Evolutionary conservation across 2,329 filamentous ascomycete species (phyloP).

Genomic region (Hypoxylon sp.): DNA sequence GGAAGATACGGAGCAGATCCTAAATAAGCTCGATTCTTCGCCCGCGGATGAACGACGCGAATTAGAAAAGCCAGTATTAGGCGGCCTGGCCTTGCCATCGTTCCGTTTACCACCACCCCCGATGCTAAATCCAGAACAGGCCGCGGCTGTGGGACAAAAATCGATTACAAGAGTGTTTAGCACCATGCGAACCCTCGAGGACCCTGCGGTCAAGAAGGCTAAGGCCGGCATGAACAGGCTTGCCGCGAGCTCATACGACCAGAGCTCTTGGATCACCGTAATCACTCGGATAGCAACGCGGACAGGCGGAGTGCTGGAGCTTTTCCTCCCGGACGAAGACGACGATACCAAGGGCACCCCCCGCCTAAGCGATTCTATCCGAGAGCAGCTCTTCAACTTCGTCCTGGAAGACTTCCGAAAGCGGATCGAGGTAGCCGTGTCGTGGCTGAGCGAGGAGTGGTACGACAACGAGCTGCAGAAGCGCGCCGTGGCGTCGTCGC

Average conservation of each 20-base stretch:
- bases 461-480: constrained; percentile 81
- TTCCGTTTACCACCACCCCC: constrained; percentile 85
- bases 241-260: constrained; percentile 84
- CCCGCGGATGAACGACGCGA: constrained; percentile 65
- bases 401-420: constrained; percentile 91
- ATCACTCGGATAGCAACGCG: constrained; percentile 87
- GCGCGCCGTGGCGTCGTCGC: constrained; percentile 56
- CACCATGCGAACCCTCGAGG: constrained; percentile 79
- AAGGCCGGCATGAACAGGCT: constrained; percentile 84
- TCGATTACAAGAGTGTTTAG: constrained; percentile 82
- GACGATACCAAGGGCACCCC: constrained; percentile 60
- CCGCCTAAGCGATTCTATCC: constrained; percentile 74
- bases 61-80: constrained; percentile 59
- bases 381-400: constrained; percentile 84
- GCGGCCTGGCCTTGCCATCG: constrained; percentile 74
- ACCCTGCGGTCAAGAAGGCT: constrained; percentile 69
- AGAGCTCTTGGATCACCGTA: constrained; percentile 91
- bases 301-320: constrained; percentile 76
- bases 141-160: constrained; percentile 78
- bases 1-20: constrained; percentile 81
- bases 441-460: constrained; percentile 98
- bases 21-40: constrained; percentile 80
- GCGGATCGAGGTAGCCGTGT: constrained; percentile 89
- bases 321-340: constrained; percentile 63
- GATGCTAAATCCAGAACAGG: constrained; percentile 76